Evolutionary conservation across 345 rosid genomes (phyloP).

Genomic region (Aethionema arabicum): DNA sequence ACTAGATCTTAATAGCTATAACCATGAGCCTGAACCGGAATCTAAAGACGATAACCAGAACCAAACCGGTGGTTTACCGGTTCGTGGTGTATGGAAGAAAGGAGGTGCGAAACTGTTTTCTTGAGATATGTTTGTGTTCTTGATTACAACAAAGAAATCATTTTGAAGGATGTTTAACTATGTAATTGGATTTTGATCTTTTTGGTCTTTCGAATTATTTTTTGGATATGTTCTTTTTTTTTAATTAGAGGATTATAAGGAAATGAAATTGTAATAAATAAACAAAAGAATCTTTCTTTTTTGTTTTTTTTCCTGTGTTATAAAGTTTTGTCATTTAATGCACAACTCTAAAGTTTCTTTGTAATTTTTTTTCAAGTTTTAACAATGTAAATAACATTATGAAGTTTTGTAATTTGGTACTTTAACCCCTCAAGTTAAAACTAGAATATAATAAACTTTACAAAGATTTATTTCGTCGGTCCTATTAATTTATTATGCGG

Average conservation of each 20-base stretch:
- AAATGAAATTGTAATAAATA: neutral
- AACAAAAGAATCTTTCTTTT: neutral
- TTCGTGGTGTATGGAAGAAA: constrained; percentile 72
- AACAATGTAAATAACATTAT: too few species aligned
- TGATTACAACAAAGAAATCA: neutral
- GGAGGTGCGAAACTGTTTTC: constrained; percentile 59
- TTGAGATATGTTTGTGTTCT: constrained; percentile 6
- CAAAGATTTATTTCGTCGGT: too few species aligned
- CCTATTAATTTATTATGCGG: too few species aligned
- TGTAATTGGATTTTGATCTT: neutral
- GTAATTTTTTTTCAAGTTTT: too few species aligned
- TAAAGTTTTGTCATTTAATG: too few species aligned
- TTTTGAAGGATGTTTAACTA: neutral
- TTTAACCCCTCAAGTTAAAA: too few species aligned
- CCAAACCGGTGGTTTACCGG: constrained; percentile 42
- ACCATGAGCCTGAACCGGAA: constrained; percentile 44
- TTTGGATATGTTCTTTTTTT: neutral
- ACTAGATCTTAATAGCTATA: constrained; percentile 46
- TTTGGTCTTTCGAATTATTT: neutral
- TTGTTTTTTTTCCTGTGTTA: too few species aligned
- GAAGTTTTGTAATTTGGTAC: too few species aligned
- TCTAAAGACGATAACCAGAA: constrained; percentile 26
- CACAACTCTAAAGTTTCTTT: too few species aligned
- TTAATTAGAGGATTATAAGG: neutral
- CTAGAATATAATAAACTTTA: too few species aligned